A percentile compares a stretch with the other conserved stretches of the same genome.
Evolutionary conservation across 2,329 filamentous ascomycete genomes (phyloP).

Genomic region (Fusarium sp.): DNA sequence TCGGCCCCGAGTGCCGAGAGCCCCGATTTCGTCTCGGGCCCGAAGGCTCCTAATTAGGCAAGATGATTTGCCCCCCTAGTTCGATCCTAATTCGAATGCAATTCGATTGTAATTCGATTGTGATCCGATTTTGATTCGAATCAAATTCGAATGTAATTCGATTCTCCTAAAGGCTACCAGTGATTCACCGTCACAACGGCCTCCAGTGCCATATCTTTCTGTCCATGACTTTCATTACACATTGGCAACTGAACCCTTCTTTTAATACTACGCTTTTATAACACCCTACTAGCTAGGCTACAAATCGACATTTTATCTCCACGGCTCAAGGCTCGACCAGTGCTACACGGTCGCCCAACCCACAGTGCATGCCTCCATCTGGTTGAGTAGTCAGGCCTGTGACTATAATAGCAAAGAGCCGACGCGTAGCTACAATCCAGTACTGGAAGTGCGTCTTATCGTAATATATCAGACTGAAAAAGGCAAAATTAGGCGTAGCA

Average conservation of each 20-base stretch:
- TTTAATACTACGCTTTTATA: fast-evolving
- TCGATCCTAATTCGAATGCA: not conserved
- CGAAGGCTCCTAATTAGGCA: not conserved
- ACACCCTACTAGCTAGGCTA: not conserved
- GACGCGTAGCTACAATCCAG: not conserved
- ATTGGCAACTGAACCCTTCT: not conserved
- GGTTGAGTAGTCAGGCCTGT: not conserved
- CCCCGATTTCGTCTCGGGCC: not conserved
- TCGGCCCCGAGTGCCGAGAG: not conserved
- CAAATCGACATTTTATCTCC: not conserved
- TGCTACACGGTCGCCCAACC: not conserved
- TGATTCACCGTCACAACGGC: not conserved
- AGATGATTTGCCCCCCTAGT: not conserved
- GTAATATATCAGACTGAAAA: not conserved
- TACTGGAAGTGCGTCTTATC: not conserved
- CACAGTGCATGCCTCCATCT: not conserved
- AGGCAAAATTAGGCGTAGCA: not conserved
- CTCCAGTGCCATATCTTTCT: not conserved
- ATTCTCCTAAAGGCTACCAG: not conserved
- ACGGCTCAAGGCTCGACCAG: not conserved
- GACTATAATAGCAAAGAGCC: not conserved
- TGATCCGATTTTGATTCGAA: not conserved
- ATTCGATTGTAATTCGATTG: not conserved
- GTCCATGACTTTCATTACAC: not conserved
- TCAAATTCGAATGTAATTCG: not conserved